Evolutionary conservation across 331 rosid genomes (phyloP), one percentile per base, ranked within the genome.

Genomic region (Arachis monticola): DNA sequence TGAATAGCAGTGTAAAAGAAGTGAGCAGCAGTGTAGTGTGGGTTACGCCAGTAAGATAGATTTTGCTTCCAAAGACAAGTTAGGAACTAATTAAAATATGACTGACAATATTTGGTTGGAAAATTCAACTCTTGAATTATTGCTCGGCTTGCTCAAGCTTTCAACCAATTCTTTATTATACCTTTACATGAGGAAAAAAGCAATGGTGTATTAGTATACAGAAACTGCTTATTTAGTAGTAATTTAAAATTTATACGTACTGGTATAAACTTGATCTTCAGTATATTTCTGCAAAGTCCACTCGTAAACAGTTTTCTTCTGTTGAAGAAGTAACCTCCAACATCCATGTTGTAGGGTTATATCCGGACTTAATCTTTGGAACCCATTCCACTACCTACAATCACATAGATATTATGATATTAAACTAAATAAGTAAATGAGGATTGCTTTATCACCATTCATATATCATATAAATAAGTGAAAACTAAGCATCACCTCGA

Each of bases 281-380:
- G 22, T 17, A 17, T 17, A 17, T 17, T 17, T 17, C 22, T 17
- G 22, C 22, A 17, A 17, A 17, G 22, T 17, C 22, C 22, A 17
- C 22, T 17, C 22, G 22, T 17, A 17, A 17, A 17, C 22, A 17
- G 22, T 17, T 17, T 17, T 17, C 22, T 17, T 17, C 22, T 17
- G 22, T 17, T 17, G 22, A 17, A 17, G 22, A 17, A 17, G 22
- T 17, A 17, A 17, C 22, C 22, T 17, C 22, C 73, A 95, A 92
- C 97, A 95, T 95, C 99, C 99, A 95, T 64, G 99, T 82, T 64
- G 97, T 88, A 61, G 99, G 99, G 78, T 95, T 95, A 77, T 92
- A 86, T 51, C 99, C 99, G 72, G 92, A 61, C 80, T 80, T 92
- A 84, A 92, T 92, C 85, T 88, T 83, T 32, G 73, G 86, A 38